Conservation (phyloP, 495 filamentous ascomycete species). For the Viridothelium virens region DNA sequence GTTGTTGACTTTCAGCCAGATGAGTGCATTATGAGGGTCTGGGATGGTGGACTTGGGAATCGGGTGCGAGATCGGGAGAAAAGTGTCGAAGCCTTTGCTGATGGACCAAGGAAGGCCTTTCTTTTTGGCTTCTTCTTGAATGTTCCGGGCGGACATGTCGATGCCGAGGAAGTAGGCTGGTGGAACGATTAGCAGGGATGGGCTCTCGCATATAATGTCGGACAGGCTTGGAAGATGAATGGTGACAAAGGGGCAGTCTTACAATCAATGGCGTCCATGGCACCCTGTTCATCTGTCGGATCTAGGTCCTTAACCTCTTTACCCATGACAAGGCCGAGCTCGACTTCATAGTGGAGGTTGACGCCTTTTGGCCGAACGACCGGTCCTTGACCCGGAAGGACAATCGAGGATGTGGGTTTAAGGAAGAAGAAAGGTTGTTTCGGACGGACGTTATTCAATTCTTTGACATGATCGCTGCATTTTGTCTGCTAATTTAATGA, state of each 20-base stretch:
- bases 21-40: conserved; percentile 78
- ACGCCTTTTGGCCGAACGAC: conserved; percentile 74
- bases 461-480: conserved; percentile 79
- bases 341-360: conserved; percentile 88
- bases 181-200: neutral
- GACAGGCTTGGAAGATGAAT: neutral
- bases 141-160: conserved; percentile 89
- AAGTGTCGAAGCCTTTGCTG: conserved; percentile 95
- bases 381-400: conserved; percentile 69
- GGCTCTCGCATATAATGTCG: neutral
- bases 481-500: neutral
- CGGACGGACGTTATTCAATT: conserved; percentile 77
- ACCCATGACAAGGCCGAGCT: conserved; percentile 81
- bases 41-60: conserved; percentile 72
- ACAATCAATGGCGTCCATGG: conserved; percentile 49
- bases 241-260: neutral
- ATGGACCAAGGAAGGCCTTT: conserved; percentile 96
- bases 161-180: conserved; percentile 76
- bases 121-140: conserved; percentile 91
- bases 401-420: conserved; percentile 78
- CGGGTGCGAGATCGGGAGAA: conserved; percentile 71
- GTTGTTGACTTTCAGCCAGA: conserved; percentile 74
- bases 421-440: conserved; percentile 98
- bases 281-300: conserved; percentile 50
- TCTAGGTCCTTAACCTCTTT: conserved; percentile 68